Evolutionary conservation across 352 stramenopile species (phyloP).

Genomic region (Globisporangium sylvaticum): DNA sequence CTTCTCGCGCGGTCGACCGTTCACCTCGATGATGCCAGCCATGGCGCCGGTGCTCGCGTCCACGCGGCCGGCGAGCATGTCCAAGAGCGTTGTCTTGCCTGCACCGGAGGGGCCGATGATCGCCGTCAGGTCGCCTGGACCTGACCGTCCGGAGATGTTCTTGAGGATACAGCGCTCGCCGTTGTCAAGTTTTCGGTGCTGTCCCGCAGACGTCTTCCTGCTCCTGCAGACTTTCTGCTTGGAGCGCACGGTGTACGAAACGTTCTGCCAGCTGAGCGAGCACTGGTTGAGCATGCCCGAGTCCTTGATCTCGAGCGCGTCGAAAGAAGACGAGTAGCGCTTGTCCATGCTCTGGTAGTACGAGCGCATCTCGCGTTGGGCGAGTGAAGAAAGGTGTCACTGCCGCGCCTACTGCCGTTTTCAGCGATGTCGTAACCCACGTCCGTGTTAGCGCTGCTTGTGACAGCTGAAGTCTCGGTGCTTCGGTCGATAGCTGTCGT

Average conservation of each 20-base stretch:
- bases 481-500: too few species aligned
- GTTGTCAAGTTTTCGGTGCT: slow-evolving; percentile 1
- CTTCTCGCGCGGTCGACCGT: slow-evolving; percentile 32
- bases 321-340: background rate
- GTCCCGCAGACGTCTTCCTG: background rate
- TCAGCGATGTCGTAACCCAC: too few species aligned
- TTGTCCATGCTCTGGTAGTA: background rate
- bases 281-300: slow-evolving; percentile 24
- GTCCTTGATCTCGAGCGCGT: slow-evolving; percentile 23
- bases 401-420: too few species aligned
- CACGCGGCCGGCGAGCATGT: slow-evolving; percentile 49
- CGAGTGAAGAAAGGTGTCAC: background rate
- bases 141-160: slow-evolving; percentile 33
- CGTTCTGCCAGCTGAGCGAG: slow-evolving; percentile 24
- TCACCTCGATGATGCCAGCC: slow-evolving; percentile 44
- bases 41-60: slow-evolving; percentile 24
- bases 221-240: background rate
- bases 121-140: slow-evolving; percentile 31
- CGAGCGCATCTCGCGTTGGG: background rate
- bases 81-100: slow-evolving; percentile 38
- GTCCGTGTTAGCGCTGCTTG: background rate
- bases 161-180: slow-evolving; percentile 25
- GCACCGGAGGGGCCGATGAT: slow-evolving; percentile 25
- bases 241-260: slow-evolving; percentile 20
- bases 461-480: background rate